phyloP scores from a whole-genome alignment of 1,284 basidiomycete genomes.

The Lignosus rhinocerotis region DNA sequence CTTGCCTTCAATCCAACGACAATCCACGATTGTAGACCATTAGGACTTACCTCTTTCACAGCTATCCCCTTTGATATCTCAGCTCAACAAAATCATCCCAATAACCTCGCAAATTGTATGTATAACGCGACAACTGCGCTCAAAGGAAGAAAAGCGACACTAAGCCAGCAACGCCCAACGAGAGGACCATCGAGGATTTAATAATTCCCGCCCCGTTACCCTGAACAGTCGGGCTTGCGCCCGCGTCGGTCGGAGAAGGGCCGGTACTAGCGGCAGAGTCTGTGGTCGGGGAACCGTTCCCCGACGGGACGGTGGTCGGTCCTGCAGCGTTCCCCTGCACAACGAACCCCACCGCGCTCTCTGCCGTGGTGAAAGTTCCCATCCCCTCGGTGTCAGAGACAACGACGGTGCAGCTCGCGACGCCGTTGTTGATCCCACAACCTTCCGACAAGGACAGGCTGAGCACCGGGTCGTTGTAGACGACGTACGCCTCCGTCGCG shows the following conservation, averaged over 20 bases:
- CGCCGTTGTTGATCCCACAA: slow-evolving; percentile 26
- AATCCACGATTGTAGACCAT: too few relatives aligned
- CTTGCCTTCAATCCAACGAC: neutral
- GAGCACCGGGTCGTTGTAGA: slow-evolving; percentile 20
- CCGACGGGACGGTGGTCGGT: neutral
- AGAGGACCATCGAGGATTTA: slow-evolving; percentile 3
- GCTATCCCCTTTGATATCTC: too few relatives aligned
- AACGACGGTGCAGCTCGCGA: slow-evolving; percentile 29
- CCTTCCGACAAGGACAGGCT: slow-evolving; percentile 24
- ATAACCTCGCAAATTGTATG: too few relatives aligned
- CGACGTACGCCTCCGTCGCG: slow-evolving; percentile 28
- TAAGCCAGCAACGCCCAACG: slow-evolving; percentile 15
- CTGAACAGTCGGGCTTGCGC: neutral
- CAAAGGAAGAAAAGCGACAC: slow-evolving; percentile 17
- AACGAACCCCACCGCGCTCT: slow-evolving; percentile 26
- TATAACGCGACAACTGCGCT: neutral
- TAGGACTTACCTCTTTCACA: too few relatives aligned
- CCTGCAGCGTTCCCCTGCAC: slow-evolving; percentile 25
- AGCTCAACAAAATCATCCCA: too few relatives aligned
- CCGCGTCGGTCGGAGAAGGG: neutral
- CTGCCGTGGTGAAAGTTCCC: slow-evolving; percentile 13
- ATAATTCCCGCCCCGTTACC: slow-evolving; percentile 12
- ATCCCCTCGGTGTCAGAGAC: slow-evolving; percentile 10
- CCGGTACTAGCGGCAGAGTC: slow-evolving; percentile 6
- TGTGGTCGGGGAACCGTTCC: neutral